Evolutionary conservation across 371 early-diverging fungal genomes (phyloP), one percentile per base, ranked within the genome.

Genomic region (Lichtheimia ramosa): DNA sequence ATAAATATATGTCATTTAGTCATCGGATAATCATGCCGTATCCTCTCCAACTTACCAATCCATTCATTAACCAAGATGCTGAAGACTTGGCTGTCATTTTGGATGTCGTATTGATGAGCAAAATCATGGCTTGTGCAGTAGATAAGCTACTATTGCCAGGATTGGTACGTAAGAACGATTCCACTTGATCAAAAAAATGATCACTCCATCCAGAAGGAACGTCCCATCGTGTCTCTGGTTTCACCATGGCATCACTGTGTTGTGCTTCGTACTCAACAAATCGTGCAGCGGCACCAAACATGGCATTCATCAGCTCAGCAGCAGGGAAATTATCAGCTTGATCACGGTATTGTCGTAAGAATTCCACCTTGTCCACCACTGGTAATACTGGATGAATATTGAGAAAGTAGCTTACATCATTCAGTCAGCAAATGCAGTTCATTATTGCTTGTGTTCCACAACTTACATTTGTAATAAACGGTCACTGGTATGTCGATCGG

Each of bases 231-330:
- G 58, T 50, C 24, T 78, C 75, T 2, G 72, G 66, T 5, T 69
- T 62, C 5, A 41, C 43, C 20, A 28, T 21, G 2, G 21, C 3
- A 8, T 67, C 64, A 51, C 50, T 34, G 62, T 66, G 15, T 60
- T 56, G 16, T 0, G 69, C 54, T 21, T 73, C 78, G 39, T 66
- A 69, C 50, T 79, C 80, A 3, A 75, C 68, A 56, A 74, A 79
- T 14, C 80, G 65, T 18, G 77, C 80, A 6, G 80, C 80, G 3
- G 80, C 76, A 28, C 80, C 80, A 55, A 79, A 65, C 80, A 79
- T 79, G 27, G 80, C 76, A 59, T 79, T 79, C 14, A 79, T 46
- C 21, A 79, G 28, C 21, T 74, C 77, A 16, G 77, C 56, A 3
- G 73, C 56, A 3, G 80, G 80, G 60, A 74, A 79, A 7, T 73